Percentiles rank a stretch among this genome's conserved stretches.
Evolutionary conservation across 176 grass and related monocot genomes (phyloP).

Genomic region (Oryza longistaminata): DNA sequence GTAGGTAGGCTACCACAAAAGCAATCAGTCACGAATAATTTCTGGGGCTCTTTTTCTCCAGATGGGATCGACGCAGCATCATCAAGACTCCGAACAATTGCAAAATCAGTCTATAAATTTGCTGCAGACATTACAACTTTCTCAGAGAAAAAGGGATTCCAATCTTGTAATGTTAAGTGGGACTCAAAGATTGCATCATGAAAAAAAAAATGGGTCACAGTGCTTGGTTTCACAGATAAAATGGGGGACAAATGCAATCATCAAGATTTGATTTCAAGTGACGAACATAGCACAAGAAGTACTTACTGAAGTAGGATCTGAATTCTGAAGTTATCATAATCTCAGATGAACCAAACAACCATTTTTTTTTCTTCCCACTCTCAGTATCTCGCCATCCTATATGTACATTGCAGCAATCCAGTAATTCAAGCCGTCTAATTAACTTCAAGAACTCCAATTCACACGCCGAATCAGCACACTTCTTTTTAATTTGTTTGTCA

Average conservation of each 20-base stretch:
- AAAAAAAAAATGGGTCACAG: neutral
- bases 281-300: constrained; percentile 2
- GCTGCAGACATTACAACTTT: neutral
- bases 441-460: constrained; percentile 19
- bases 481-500: neutral
- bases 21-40: neutral
- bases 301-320: neutral
- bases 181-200: neutral
- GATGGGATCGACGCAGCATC: constrained; percentile 29
- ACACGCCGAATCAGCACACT: constrained; percentile 33
- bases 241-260: constrained; percentile 7
- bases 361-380: neutral
- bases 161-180: neutral
- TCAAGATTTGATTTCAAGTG: neutral
- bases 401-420: constrained; percentile 44
- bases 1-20: neutral
- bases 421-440: constrained; percentile 1
- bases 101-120: neutral
- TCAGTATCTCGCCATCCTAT: constrained; percentile 34
- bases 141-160: neutral
- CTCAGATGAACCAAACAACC: constrained; percentile 21
- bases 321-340: neutral
- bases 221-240: neutral
- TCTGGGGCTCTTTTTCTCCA: neutral
- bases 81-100: neutral